phyloP scores from a whole-genome alignment of 345 rosid species.

The Zanthoxylum bungeanum region DNA sequence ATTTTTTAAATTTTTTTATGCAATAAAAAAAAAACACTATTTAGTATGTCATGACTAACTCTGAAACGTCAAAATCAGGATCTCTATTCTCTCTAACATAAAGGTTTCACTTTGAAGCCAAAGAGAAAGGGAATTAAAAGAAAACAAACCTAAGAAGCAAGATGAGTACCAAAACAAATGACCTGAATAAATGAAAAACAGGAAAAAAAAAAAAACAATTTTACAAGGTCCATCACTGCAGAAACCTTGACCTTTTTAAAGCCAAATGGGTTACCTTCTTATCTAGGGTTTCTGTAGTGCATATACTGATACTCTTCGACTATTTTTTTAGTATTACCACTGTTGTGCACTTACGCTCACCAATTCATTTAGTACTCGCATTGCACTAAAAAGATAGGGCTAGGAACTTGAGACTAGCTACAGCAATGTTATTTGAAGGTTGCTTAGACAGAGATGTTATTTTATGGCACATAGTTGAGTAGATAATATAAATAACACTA shows the following conservation, averaged over 20 bases:
- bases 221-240: slow-evolving; percentile 19
- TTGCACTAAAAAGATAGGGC: too few relatives aligned
- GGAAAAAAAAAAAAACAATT: slow-evolving; percentile 22
- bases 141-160: slow-evolving; percentile 26
- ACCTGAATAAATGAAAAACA: too few relatives aligned
- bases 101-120: slow-evolving; percentile 35
- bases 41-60: slow-evolving; percentile 39
- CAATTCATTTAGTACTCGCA: too few relatives aligned
- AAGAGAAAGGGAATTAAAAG: slow-evolving; percentile 13
- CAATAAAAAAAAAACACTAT: slow-evolving; percentile 31
- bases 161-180: too few relatives aligned
- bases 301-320: slow-evolving; percentile 17
- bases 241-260: slow-evolving; percentile 8
- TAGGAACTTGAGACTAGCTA: too few relatives aligned
- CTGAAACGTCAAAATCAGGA: slow-evolving; percentile 72
- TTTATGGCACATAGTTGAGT: too few relatives aligned
- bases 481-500: too few relatives aligned
- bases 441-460: slow-evolving; percentile 8
- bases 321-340: slow-evolving; percentile 16
- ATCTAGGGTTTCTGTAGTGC: slow-evolving; percentile 47
- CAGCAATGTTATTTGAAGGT: too few relatives aligned
- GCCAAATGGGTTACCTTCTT: slow-evolving; percentile 1
- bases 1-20: slow-evolving; percentile 12
- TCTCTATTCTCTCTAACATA: slow-evolving; percentile 42
- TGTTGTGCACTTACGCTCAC: too few relatives aligned